Evolutionary conservation across 371 early-diverging fungal species (phyloP).

Genomic region (Smittium culicis): DNA sequence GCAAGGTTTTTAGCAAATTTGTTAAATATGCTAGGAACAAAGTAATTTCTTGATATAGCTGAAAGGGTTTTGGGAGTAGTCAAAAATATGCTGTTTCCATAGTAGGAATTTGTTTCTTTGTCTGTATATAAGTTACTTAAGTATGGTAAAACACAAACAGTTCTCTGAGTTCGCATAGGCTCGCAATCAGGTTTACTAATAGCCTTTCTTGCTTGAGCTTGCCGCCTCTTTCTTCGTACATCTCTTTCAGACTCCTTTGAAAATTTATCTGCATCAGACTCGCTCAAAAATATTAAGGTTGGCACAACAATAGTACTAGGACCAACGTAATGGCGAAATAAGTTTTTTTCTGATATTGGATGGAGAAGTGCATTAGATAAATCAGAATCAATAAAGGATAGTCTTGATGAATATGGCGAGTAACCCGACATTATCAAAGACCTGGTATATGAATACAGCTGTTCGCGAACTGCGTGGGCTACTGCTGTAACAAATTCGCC

Average conservation of each 20-base stretch:
- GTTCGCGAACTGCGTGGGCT: constrained; percentile 88
- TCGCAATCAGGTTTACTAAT: constrained; percentile 2
- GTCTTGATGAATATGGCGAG: constrained; percentile 22
- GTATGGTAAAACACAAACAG: neutral
- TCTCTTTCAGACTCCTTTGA: constrained; percentile 71
- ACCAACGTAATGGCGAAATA: neutral
- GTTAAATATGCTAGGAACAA: neutral
- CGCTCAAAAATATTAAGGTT: constrained; percentile 46
- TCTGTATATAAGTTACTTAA: neutral
- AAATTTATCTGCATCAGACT: constrained; percentile 58
- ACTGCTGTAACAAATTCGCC: constrained; percentile 58
- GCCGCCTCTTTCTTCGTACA: constrained; percentile 60
- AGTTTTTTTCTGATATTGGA: constrained; percentile 26
- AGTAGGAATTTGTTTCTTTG: too few relatives aligned
- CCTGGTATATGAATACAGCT: constrained; percentile 67
- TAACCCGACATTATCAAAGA: constrained; percentile 69
- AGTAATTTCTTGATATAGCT: neutral
- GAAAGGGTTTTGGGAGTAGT: neutral
- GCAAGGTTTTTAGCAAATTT: neutral
- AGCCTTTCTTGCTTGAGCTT: constrained; percentile 30
- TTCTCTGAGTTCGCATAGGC: constrained; percentile 1
- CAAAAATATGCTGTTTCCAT: neutral
- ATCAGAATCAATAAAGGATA: constrained; percentile 13
- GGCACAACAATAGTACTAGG: constrained; percentile 45
- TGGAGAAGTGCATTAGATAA: constrained; percentile 7